Conservation (phyloP, 1,284 basidiomycete genomes). For the Cryptococcus neoformans region DNA sequence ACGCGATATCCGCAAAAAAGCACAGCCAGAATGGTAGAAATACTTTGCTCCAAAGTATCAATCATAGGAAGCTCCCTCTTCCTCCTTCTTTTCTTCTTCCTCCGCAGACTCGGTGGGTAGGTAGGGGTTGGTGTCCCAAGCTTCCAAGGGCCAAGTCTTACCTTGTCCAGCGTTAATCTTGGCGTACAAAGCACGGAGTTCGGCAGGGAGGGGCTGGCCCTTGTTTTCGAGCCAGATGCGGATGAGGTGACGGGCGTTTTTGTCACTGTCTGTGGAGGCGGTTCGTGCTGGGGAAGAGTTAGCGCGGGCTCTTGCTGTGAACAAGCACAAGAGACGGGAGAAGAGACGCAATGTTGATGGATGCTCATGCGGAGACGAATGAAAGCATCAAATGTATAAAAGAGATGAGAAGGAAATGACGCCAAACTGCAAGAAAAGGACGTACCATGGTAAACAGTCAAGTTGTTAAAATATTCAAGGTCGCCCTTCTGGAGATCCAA, state of each 20-base stretch:
- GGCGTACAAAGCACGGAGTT: neutral
- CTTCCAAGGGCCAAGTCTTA: conserved; percentile 1
- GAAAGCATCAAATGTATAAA: neutral
- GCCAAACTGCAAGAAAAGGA: neutral
- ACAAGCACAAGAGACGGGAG: neutral
- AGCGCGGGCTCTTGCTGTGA: neutral
- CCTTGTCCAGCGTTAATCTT: neutral
- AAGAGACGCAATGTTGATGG: neutral
- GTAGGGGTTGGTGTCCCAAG: conserved; percentile 2
- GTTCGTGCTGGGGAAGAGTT: conserved; percentile 5
- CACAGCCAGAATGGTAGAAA: no score
- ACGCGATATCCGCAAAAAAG: no score
- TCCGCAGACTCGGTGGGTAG: neutral
- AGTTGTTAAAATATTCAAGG: conserved; percentile 30
- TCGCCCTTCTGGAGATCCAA: conserved; percentile 27
- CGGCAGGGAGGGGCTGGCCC: neutral
- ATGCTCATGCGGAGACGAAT: neutral
- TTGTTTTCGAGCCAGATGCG: conserved; percentile 18
- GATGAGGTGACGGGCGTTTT: conserved; percentile 20
- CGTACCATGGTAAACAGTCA: conserved; percentile 26
- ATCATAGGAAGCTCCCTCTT: neutral
- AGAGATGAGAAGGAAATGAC: neutral
- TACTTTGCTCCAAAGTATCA: no score
- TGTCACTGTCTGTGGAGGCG: conserved; percentile 17
- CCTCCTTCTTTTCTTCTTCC: neutral